phyloP scores from a whole-genome alignment of 192 early-diverging fungal genomes.

The Pilaira anomala region DNA sequence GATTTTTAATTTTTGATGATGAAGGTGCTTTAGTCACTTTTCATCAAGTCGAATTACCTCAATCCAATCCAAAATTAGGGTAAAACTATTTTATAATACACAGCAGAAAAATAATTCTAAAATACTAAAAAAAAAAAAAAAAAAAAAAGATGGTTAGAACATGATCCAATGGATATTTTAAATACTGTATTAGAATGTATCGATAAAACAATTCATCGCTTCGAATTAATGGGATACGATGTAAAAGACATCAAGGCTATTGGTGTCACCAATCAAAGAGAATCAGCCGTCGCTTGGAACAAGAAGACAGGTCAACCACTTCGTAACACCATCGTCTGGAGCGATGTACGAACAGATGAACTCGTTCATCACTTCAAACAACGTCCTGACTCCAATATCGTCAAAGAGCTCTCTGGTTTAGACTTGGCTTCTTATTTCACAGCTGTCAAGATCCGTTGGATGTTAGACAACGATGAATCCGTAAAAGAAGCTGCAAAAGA shows the following conservation, averaged over 20 bases:
- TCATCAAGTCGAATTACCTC: conserved; percentile 79
- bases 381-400: conserved; percentile 28
- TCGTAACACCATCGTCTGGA: conserved; percentile 90
- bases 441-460: conserved; percentile 87
- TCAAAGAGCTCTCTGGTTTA: conserved; percentile 66
- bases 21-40: conserved; percentile 63
- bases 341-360: conserved; percentile 79
- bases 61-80: conserved; percentile 72
- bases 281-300: conserved; percentile 89
- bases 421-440: conserved; percentile 92
- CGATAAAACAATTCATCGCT: conserved; percentile 56
- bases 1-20: conserved; percentile 88
- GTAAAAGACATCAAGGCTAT: conserved; percentile 51
- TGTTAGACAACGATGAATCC: conserved; percentile 76
- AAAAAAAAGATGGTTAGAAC: conserved; percentile 77
- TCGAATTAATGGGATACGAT: conserved; percentile 58
- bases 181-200: conserved; percentile 67
- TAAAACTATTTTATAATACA: conserved; percentile 17
- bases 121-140: too few species aligned
- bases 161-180: conserved; percentile 76
- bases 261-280: conserved; percentile 94
- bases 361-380: conserved; percentile 64
- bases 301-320: conserved; percentile 71
- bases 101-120: too few species aligned
- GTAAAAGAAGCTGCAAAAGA: conserved; percentile 71